Percentiles rank a stretch among this genome's conserved stretches.
Evolutionary conservation across 305 asterid genomes (phyloP).

Genomic region (Vinca major): DNA sequence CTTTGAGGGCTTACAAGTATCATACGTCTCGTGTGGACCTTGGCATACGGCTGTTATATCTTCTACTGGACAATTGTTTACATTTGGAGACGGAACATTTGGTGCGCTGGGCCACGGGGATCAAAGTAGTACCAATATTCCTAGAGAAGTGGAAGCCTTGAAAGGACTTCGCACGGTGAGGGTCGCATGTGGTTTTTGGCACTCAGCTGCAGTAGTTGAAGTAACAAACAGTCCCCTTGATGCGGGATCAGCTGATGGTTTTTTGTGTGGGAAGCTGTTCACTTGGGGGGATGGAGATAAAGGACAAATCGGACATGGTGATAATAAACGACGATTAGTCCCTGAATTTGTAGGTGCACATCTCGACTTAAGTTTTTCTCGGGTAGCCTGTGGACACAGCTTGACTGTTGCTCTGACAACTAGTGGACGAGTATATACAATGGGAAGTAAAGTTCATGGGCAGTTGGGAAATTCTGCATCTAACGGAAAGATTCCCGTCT

Average conservation of each 20-base stretch:
- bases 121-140: constrained; percentile 25
- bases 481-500: constrained; percentile 40
- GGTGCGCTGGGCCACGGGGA: constrained; percentile 88
- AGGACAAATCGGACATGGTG: constrained; percentile 68
- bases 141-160: constrained; percentile 62
- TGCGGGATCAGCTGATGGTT: constrained; percentile 20
- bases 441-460: constrained; percentile 50
- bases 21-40: constrained; percentile 78
- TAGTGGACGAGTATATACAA: constrained; percentile 58
- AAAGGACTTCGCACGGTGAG: constrained; percentile 38
- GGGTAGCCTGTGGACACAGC: constrained; percentile 61
- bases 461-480: constrained; percentile 30
- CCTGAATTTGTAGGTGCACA: constrained; percentile 48
- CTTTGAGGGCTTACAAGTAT: constrained; percentile 57
- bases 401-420: constrained; percentile 59
- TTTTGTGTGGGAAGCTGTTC: constrained; percentile 50
- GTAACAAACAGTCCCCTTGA: constrained; percentile 14
- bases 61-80: constrained; percentile 46
- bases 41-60: constrained; percentile 81
- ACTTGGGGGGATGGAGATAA: constrained; percentile 94
- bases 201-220: constrained; percentile 77
- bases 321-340: constrained; percentile 32
- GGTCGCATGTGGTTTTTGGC: constrained; percentile 94
- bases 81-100: constrained; percentile 89
- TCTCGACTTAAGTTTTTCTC: constrained; percentile 32